phyloP scores from a whole-genome alignment of 2,329 filamentous ascomycete genomes.

The Dryadomyces quercus-mongolicae region DNA sequence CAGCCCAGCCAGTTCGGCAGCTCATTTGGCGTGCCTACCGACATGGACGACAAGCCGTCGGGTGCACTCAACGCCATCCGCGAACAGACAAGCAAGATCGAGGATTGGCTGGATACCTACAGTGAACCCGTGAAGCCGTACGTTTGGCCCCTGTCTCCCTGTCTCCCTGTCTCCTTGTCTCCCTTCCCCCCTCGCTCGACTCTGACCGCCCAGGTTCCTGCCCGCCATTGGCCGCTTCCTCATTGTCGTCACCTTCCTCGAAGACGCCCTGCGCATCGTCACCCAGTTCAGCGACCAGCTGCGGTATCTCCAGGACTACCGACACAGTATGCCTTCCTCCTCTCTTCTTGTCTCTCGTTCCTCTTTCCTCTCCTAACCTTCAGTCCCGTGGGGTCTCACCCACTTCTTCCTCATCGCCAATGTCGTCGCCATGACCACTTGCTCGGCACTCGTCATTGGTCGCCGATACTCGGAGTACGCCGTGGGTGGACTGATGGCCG shows the following conservation, averaged over 20 bases:
- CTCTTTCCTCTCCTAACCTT: conserved; percentile 5
- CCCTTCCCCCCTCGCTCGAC: conserved; percentile 8
- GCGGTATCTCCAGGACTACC: conserved; percentile 82
- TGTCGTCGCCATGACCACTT: conserved; percentile 73
- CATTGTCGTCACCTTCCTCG: conserved; percentile 96
- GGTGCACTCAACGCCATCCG: conserved; percentile 80
- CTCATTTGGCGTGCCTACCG: conserved; percentile 44
- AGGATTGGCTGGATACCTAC: conserved; percentile 78
- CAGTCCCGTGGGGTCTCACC: conserved; percentile 79
- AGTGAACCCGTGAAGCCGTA: conserved; percentile 94
- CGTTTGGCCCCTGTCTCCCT: conserved; percentile 23
- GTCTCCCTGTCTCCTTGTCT: not conserved
- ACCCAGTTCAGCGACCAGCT: conserved; percentile 98
- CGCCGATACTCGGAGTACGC: conserved; percentile 91
- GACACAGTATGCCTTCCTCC: conserved; percentile 58
- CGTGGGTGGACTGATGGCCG: conserved; percentile 76
- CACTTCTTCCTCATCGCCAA: conserved; percentile 89
- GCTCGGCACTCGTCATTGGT: conserved; percentile 77
- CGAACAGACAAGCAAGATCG: conserved; percentile 95
- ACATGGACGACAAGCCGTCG: conserved; percentile 46
- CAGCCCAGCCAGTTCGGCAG: conserved; percentile 61
- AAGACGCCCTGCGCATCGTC: conserved; percentile 89
- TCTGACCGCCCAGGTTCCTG: conserved; percentile 52
- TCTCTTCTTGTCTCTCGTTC: not conserved
- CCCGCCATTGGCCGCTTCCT: conserved; percentile 93